Percentiles rank a stretch among this genome's conserved stretches.
These are phyloP conservation scores for Aspergillus ochraceus DNA, from an alignment of 2,329 filamentous ascomycete genomes.

Conservation along the genomic window DNA sequence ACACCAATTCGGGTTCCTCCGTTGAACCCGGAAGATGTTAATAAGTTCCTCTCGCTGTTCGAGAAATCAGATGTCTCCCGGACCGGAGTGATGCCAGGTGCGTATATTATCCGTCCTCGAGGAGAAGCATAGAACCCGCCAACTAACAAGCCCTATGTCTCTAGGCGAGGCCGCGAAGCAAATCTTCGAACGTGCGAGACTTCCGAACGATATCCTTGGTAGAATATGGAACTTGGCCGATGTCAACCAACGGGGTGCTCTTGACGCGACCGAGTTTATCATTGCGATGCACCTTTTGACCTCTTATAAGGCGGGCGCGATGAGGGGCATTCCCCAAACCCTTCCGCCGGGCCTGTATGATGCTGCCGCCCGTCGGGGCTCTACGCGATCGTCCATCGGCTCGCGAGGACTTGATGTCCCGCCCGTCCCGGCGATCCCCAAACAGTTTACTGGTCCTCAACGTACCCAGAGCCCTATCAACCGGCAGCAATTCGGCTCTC, in stretches of 20 bases:
- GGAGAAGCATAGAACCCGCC: not conserved
- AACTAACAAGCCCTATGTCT: constrained; percentile 13
- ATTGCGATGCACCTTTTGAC: constrained; percentile 97
- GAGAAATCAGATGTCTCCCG: constrained; percentile 76
- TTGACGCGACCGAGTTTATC: constrained; percentile 89
- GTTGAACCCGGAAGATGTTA: constrained; percentile 81
- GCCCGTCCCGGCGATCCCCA: constrained; percentile 69
- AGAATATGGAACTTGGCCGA: constrained; percentile 95
- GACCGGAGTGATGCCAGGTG: constrained; percentile 71
- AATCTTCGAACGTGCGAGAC: constrained; percentile 89
- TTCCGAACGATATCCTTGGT: constrained; percentile 89
- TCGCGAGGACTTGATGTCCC: constrained; percentile 51
- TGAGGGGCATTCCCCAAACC: constrained; percentile 75
- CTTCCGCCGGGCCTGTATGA: constrained; percentile 87
- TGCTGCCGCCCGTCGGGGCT: constrained; percentile 72
- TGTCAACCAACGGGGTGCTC: constrained; percentile 83
- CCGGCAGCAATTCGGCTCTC: constrained; percentile 51
- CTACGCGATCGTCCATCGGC: constrained; percentile 53
- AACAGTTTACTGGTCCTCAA: constrained; percentile 69
- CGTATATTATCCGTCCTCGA: constrained; percentile 2
- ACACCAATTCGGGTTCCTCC: constrained; percentile 83
- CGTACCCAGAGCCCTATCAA: constrained; percentile 62
- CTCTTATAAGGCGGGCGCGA: constrained; percentile 79
- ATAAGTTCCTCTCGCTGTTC: constrained; percentile 86
- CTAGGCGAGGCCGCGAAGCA: constrained; percentile 80